These are phyloP conservation scores for Wolfiporia cocos DNA, from an alignment of 1,284 basidiomycete species.

Conservation along the genomic window DNA sequence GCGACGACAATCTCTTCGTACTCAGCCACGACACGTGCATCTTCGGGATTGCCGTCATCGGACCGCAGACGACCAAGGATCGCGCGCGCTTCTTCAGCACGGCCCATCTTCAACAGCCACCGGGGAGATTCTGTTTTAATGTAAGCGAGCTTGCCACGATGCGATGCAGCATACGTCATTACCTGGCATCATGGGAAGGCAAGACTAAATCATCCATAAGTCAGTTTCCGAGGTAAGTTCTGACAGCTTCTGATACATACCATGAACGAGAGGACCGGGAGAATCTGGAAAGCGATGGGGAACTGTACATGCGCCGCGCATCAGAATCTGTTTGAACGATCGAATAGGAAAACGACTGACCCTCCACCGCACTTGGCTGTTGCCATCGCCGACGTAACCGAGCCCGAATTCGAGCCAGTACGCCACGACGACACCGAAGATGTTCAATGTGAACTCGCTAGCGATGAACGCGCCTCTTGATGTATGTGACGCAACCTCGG, in stretches of 20 bases:
- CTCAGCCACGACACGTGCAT: constrained; percentile 22
- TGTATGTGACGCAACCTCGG: constrained; percentile 40
- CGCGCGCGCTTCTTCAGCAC: constrained; percentile 36
- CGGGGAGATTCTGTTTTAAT: constrained; percentile 46
- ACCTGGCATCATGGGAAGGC: constrained; percentile 25
- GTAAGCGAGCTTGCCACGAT: too few species aligned
- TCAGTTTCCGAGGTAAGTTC: too few species aligned
- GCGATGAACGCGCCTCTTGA: constrained; percentile 35
- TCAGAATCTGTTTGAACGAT: too few species aligned
- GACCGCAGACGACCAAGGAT: constrained; percentile 33
- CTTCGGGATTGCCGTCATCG: constrained; percentile 23
- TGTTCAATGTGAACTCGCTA: constrained; percentile 36
- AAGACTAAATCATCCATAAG: too few species aligned
- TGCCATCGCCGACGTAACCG: constrained; percentile 40
- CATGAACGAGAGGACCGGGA: constrained; percentile 39
- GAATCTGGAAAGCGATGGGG: constrained; percentile 43
- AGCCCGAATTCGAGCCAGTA: constrained; percentile 52
- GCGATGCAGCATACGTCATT: too few species aligned
- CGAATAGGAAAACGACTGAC: too few species aligned
- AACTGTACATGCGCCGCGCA: too few species aligned
- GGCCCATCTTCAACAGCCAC: constrained; percentile 48
- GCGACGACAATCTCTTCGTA: constrained; percentile 38
- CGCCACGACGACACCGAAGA: constrained; percentile 47
- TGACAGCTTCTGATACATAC: constrained; percentile 24
- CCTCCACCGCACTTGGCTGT: constrained; percentile 35